Conservation (phyloP, 1,284 basidiomycete genomes). For the Cutaneotrichosporon mucoides region DNA sequence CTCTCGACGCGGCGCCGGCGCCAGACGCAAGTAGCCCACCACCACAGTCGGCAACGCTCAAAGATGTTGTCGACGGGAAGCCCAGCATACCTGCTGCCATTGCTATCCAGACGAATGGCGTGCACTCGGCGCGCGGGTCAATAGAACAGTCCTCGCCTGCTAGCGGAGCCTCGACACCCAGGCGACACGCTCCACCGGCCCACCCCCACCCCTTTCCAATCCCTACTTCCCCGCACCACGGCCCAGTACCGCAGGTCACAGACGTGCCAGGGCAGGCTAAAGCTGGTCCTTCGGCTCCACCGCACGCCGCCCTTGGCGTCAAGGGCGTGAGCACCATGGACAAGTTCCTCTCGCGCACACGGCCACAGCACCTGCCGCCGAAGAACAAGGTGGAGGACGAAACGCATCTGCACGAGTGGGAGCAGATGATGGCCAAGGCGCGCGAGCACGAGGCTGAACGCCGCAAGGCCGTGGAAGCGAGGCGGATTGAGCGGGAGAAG, state of each 20-base stretch:
- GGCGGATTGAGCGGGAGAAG: constrained; percentile 36
- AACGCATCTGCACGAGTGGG: constrained; percentile 82
- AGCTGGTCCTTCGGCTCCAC: constrained; percentile 9
- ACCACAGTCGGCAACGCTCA: background rate
- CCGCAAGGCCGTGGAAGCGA: constrained; percentile 23
- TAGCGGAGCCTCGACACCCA: constrained; percentile 19
- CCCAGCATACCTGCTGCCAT: background rate
- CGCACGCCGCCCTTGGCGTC: constrained; percentile 22
- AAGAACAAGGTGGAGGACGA: constrained; percentile 74
- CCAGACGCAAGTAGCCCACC: background rate
- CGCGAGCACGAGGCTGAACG: constrained; percentile 34
- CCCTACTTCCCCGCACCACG: constrained; percentile 17
- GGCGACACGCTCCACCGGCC: constrained; percentile 39
- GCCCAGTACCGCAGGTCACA: constrained; percentile 17
- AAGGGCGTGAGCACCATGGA: constrained; percentile 44
- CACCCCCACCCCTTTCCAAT: constrained; percentile 44
- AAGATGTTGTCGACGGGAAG: constrained; percentile 3
- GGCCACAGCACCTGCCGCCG: constrained; percentile 77
- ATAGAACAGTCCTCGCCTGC: background rate
- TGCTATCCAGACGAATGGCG: constrained; percentile 2
- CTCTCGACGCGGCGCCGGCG: constrained; percentile 15
- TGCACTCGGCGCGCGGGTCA: background rate
- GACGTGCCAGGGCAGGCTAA: background rate
- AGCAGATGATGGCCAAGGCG: constrained; percentile 71
- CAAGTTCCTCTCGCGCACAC: constrained; percentile 51